Evolutionary conservation across 805 yeast species (phyloP), one percentile per base, ranked within the genome.

Genomic region (Teunomyces panamensis): DNA sequence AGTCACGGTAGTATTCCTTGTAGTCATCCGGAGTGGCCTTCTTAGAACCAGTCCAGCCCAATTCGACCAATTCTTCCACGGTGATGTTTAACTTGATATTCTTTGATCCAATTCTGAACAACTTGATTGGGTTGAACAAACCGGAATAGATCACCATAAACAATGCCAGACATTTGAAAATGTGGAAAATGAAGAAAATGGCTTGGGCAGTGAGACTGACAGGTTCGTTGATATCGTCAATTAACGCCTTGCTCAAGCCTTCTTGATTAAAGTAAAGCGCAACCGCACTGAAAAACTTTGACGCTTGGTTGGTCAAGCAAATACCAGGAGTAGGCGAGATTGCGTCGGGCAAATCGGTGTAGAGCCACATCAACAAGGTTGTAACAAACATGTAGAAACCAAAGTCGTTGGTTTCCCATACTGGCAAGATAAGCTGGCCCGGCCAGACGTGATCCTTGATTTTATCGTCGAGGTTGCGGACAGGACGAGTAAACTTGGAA

Each of bases 21-120:
- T 85, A 92, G 53, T 82, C 89, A 34, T 81, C 85, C 26, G 81
- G 69, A 16, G 84, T 77, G 10, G 85, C 85, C 56, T 84, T 83
- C 65, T 84, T 85, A 20, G 94, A 78, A 46, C 97, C 96, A n/a
- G 97, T 89, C 98, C 98, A 94, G 43, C 98, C 98, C 55, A 91
- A 70, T 3, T 68, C 66, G 30, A 82, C 55, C 56, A 91, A 76
- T 49, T 78, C 73, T 13, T 84, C 89, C 51, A 73, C 73, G 43
- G 79, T 70, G 48, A 73, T 59, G n/a, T 65, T 60, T 30, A 49
- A 49, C 45, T 58, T 56, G 42, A 74, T 56, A 10, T 56, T 60
- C 5, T 67, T 57, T 9, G 66, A 49, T 46, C 52, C 44, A 53
- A 72, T 54, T 60, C 73, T 56, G 58, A 65, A 45, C 50, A 66